These are phyloP conservation scores for Rosa persica DNA, from an alignment of 306 rosid species.

Conservation along the genomic window DNA sequence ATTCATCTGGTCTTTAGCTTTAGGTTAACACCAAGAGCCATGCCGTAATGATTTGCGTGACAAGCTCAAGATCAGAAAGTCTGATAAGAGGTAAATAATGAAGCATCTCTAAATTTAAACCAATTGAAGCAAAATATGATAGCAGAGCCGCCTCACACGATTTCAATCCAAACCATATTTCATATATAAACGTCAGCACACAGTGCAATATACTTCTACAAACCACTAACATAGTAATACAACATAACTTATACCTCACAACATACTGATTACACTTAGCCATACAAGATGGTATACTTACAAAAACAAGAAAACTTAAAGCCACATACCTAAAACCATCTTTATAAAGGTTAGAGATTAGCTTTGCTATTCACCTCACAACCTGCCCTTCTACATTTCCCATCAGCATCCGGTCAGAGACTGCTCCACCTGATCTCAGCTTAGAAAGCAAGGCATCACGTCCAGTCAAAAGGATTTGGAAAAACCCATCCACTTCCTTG, in stretches of 20 bases:
- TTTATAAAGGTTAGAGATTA: conserved; percentile 19
- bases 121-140: not conserved
- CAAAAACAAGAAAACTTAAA: conserved; percentile 38
- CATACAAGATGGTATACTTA: conserved; percentile 37
- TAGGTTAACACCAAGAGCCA: not conserved
- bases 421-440: conserved; percentile 49
- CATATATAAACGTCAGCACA: conserved; percentile 35
- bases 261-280: conserved; percentile 37
- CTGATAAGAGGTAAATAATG: not conserved
- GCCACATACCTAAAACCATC: conserved; percentile 35
- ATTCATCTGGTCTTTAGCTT: not conserved
- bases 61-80: not conserved
- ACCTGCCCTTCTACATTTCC: conserved; percentile 30
- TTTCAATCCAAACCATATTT: conserved; percentile 18
- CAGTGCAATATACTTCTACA: conserved; percentile 36
- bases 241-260: conserved; percentile 29
- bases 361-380: conserved; percentile 29
- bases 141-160: not conserved
- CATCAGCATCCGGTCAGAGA: conserved; percentile 21
- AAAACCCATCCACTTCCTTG: conserved; percentile 67
- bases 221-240: conserved; percentile 9
- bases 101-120: not conserved
- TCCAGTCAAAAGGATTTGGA: conserved; percentile 54
- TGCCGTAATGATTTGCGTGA: not conserved
- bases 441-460: conserved; percentile 67